Evolutionary conservation across 2,329 filamentous ascomycete genomes (phyloP).

Genomic region (Sporothrix euskadiensis): DNA sequence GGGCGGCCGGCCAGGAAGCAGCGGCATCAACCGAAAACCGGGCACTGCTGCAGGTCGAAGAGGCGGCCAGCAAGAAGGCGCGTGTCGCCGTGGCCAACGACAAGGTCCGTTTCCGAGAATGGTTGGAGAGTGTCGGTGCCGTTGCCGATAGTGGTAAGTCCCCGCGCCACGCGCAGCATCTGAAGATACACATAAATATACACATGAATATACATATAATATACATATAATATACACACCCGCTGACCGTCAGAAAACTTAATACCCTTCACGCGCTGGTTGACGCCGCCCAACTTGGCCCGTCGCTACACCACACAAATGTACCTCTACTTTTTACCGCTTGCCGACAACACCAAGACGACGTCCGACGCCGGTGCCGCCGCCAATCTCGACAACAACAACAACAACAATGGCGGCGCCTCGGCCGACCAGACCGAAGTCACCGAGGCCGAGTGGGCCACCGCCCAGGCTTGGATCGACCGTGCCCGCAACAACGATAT

Average conservation of each 20-base stretch:
- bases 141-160: conserved; percentile 64
- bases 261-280: conserved; percentile 85
- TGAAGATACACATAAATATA: too few species aligned
- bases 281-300: conserved; percentile 72
- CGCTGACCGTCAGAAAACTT: conserved; percentile 52
- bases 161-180: neutral
- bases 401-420: conserved; percentile 61
- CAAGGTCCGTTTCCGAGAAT: conserved; percentile 65
- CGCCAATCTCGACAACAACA: conserved; percentile 40
- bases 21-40: conserved; percentile 26
- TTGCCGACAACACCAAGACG: conserved; percentile 42
- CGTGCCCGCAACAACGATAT: conserved; percentile 65
- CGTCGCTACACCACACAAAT: conserved; percentile 93
- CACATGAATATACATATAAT: too few species aligned
- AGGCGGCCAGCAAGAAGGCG: conserved; percentile 62
- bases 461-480: conserved; percentile 67
- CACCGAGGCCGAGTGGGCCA: conserved; percentile 64
- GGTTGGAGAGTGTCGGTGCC: conserved; percentile 59
- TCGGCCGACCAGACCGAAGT: conserved; percentile 64
- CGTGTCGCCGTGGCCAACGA: conserved; percentile 69
- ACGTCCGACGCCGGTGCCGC: conserved; percentile 41
- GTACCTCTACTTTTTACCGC: conserved; percentile 88
- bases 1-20: conserved; percentile 30
- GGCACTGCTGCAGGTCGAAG: conserved; percentile 61
- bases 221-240: neutral